Evolutionary conservation across 208 protist genomes (phyloP), one percentile per base, ranked within the genome.

Genomic region (Trypanosomatidae sp.): DNA sequence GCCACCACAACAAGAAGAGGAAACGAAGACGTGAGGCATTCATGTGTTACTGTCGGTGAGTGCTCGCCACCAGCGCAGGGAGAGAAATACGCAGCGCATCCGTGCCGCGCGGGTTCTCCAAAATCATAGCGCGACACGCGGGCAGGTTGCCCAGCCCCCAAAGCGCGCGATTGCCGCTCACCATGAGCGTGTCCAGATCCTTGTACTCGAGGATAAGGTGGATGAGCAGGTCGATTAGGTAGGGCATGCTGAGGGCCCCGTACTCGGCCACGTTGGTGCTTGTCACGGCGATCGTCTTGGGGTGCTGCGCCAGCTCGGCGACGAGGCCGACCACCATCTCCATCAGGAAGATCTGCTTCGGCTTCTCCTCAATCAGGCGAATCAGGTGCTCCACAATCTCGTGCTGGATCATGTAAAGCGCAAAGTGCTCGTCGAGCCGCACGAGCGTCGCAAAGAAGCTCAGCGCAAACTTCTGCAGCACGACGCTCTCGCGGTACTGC

Each of bases 141-240:
- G 86, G 66, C 50, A 92, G 81, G 69, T 95, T 92, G 36, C 93
- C 93, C 46, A 97, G 84, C 15, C 90, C 90, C 93, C 93, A 97
- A 43, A 97, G 71, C 30, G 87, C 83, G 10, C 74, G 62, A 71
- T 95, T 97, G 30, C 88, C 93, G 41, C 86, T 82, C 19, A 91
- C 71, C 17, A 95, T 76, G 65, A 97, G 89, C 12, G 73, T 86
- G 39, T 92, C 84, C 66, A 91, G 75, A 36, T 88, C 82, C 71
- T 86, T 79, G 81, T 93, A 88, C 60, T 91, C 84, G 17, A 92
- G 67, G 74, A 95, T 95, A 59, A 95, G 76, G 47, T 90, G 84
- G 65, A 97, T 89, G 28, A 97, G 59, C n/a, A 93, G 67, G 47
- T 87, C 80, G 46, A 91, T 91, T 28, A 95, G 69, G 22, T 80